Conservation (phyloP, 805 yeast genomes). For the Nakazawaea populi region DNA sequence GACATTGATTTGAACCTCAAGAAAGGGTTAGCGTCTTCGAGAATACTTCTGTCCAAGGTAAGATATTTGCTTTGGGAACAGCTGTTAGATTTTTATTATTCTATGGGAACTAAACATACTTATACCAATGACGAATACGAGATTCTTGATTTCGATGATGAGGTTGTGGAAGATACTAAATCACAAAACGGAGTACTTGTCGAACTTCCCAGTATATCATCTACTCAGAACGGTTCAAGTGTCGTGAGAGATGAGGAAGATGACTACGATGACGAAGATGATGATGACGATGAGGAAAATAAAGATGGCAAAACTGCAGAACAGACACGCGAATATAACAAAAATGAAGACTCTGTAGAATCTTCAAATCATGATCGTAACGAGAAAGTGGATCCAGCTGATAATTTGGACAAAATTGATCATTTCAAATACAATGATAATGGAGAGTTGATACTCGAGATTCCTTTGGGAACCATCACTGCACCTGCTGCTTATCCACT, state of each 20-base stretch:
- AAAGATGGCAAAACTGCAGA: slow-evolving; percentile 10
- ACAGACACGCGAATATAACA: background rate
- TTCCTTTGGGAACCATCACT: slow-evolving; percentile 19
- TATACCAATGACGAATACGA: slow-evolving; percentile 12
- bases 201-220: background rate
- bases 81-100: slow-evolving; percentile 42
- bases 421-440: slow-evolving; percentile 20
- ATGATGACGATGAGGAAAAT: slow-evolving; percentile 16
- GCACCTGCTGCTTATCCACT: slow-evolving; percentile 4
- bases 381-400: background rate
- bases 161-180: slow-evolving; percentile 2
- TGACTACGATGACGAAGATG: slow-evolving; percentile 27
- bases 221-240: background rate
- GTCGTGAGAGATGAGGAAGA: slow-evolving; percentile 22
- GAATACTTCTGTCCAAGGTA: slow-evolving; percentile 56
- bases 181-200: too few species aligned
- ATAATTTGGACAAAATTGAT: slow-evolving; percentile 9
- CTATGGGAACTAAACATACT: slow-evolving; percentile 9
- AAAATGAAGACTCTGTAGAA: background rate
- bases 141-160: slow-evolving; percentile 13
- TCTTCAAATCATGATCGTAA: background rate
- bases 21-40: slow-evolving; percentile 40
- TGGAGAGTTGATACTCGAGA: slow-evolving; percentile 25
- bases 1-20: slow-evolving; percentile 35
- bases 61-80: slow-evolving; percentile 70